phyloP scores from a whole-genome alignment of 2,329 filamentous ascomycete species.

The Metarhizium robertsii region DNA sequence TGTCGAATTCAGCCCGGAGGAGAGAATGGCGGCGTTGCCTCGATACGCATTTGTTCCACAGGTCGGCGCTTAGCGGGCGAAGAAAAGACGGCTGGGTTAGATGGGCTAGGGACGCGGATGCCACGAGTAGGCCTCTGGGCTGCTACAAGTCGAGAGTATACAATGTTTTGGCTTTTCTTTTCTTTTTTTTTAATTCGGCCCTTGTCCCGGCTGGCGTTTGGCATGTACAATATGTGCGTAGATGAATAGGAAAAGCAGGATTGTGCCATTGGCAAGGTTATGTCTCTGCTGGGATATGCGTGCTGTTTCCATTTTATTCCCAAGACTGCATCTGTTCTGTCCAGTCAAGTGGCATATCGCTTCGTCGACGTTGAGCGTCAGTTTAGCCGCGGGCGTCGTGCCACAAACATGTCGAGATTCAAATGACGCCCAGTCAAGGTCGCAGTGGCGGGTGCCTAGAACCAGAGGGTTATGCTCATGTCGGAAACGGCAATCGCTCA shows the following conservation, averaged over 20 bases:
- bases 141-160: not conserved
- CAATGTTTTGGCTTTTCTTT: not conserved
- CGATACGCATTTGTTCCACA: conserved; percentile 55
- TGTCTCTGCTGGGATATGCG: no score
- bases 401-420: no score
- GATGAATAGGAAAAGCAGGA: not conserved
- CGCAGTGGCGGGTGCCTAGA: no score
- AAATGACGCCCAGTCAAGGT: no score
- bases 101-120: not conserved
- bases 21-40: conserved; percentile 73
- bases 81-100: not conserved
- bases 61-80: conserved; percentile 8
- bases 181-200: not conserved
- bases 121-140: no score
- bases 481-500: no score
- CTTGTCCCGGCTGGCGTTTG: not conserved
- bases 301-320: no score
- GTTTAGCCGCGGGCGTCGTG: no score
- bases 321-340: no score
- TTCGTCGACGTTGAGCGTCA: no score
- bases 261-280: not conserved
- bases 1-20: conserved; percentile 72
- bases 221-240: not conserved
- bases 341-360: no score
- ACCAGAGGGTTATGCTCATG: no score